Base-by-base conservation (phyloP, 2,329 filamentous ascomycete genomes). In the Sporothrix pallida region DNA sequence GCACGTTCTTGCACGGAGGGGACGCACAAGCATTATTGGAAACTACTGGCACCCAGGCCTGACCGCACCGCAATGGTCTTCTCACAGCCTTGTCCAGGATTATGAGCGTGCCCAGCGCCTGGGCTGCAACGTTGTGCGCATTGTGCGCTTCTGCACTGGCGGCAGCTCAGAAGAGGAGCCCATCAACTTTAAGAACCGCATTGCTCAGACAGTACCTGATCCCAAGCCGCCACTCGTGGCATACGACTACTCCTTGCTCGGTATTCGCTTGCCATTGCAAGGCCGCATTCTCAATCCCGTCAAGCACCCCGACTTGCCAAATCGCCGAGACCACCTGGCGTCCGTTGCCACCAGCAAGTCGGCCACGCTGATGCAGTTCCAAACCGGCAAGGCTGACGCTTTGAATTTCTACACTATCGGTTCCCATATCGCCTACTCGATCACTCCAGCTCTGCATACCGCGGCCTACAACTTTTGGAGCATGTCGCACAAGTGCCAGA, bases 391-490 rank as follows among this genome's bases (percentile, higher is more conserved):
- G 0, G 84, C 91, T 52, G 89, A 92, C 67, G 87, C 90, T 0
- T 87, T 93, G 78, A 86, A 89, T 60, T 92, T 91, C 78, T 91
- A 90, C 77, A 89, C 92, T 73, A 86, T 93, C 60, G 91, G 91
- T 20, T 89, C 87, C 42, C 90, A 89, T 75, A 87, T 92, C 23
- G 88, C 87, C 63, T 92, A 92, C 81, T 93, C 90, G 74, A 84
- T 93, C 68, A 92, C 91, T 0, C 91, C 92, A 0, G 89, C 89
- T 10, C 93, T 93, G 89, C 90, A 93, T 79, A 89, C 88, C 74
- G 88, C 90, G 12, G 91, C 91, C 12, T 93, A 91, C 79, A 84
- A 86, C 70, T 86, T 86, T 31, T 89, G 88, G 74, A 90, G 90
- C 20, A 89, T 94, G 87, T 88, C 88, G 2, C 91, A 93, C 78